Percentiles rank a stretch among this genome's conserved stretches.
Evolutionary conservation across 306 rosid species (phyloP).

Genomic region (Castanea sativa): DNA sequence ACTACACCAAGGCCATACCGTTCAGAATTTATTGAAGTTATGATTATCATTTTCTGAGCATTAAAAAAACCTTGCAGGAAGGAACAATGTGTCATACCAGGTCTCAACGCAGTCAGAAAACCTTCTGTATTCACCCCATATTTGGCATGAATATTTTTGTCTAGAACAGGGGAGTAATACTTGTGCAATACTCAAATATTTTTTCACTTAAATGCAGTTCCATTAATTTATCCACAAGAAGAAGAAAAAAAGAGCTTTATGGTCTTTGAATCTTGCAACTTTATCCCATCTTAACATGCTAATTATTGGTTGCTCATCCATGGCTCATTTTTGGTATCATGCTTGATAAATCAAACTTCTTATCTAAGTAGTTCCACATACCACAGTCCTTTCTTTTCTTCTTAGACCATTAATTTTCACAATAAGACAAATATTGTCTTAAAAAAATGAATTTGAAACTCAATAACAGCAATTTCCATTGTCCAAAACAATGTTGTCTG

Average conservation of each 20-base stretch:
- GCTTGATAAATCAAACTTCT: background rate
- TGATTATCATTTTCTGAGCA: background rate
- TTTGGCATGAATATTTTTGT: background rate
- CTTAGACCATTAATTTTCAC: background rate
- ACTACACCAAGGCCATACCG: background rate
- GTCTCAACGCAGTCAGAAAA: background rate
- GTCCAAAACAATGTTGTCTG: background rate
- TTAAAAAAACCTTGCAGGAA: background rate
- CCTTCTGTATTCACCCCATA: background rate
- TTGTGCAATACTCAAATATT: background rate
- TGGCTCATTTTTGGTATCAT: background rate
- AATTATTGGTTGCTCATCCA: background rate
- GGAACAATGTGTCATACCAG: background rate
- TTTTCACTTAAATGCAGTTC: background rate
- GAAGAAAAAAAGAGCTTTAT: background rate
- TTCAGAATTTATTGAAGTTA: background rate
- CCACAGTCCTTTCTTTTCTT: background rate
- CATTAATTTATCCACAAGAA: background rate
- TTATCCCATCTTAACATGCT: background rate
- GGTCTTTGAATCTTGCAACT: background rate
- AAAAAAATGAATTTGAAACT: too few species aligned
- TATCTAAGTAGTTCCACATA: background rate
- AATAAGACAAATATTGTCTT: background rate
- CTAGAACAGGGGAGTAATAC: background rate
- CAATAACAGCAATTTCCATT: background rate